Conservation (phyloP, 2,329 filamentous ascomycete genomes). For the Drechslerella dactyloides region DNA sequence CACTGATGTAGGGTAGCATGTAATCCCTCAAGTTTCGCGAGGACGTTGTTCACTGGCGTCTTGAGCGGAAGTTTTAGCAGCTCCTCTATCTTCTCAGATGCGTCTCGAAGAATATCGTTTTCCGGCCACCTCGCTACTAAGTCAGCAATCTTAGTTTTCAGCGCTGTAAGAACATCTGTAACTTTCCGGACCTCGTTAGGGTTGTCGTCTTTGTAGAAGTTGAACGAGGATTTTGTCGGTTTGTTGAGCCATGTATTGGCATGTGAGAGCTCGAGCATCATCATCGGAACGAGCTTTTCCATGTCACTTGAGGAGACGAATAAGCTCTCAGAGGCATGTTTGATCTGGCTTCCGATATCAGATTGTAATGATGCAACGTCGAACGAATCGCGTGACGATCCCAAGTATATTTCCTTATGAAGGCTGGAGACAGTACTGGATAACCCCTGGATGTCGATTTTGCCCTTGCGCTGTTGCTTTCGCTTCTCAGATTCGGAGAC, state of each 20-base stretch:
- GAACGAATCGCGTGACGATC: not conserved
- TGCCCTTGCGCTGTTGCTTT: constrained; percentile 6
- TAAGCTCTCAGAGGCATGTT: constrained; percentile 6
- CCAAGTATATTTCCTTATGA: constrained; percentile 27
- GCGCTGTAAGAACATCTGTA: constrained; percentile 70
- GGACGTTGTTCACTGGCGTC: constrained; percentile 83
- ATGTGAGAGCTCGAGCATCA: constrained; percentile 28
- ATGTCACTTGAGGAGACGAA: constrained; percentile 12
- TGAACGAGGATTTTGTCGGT: constrained; percentile 63
- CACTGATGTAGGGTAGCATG: constrained; percentile 88
- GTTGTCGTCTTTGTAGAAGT: constrained; percentile 88
- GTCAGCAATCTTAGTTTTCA: constrained; percentile 74
- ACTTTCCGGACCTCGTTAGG: constrained; percentile 76
- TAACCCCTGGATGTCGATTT: constrained; percentile 19
- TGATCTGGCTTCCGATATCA: constrained; percentile 19
- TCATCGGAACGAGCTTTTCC: constrained; percentile 28
- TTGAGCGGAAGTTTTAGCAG: constrained; percentile 76
- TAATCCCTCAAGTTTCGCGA: constrained; percentile 85
- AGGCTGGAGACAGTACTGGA: constrained; percentile 10
- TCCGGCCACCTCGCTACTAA: constrained; percentile 71
- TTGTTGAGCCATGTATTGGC: constrained; percentile 34
- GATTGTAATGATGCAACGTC: constrained; percentile 24
- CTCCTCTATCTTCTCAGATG: constrained; percentile 75
- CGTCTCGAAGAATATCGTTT: constrained; percentile 80
- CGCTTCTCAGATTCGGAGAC: not conserved